phyloP scores from a whole-genome alignment of 2,329 filamentous ascomycete genomes.

The Chaetomiaceae sp. region DNA sequence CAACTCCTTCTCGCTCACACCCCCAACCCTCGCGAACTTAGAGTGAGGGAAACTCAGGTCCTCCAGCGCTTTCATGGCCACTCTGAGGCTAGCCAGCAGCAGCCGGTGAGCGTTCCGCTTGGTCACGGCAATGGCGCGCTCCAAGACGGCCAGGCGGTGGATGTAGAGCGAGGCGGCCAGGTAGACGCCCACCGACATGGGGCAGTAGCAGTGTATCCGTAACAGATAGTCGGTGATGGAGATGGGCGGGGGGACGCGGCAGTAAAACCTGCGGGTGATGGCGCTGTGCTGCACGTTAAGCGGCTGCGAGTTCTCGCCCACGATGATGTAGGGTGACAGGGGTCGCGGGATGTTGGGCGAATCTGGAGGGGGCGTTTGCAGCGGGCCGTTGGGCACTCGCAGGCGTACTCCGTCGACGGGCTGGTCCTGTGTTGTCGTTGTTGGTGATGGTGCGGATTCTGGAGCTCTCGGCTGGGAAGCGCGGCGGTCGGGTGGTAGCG shows the following conservation, averaged over 20 bases:
- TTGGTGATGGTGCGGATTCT: constrained; percentile 3
- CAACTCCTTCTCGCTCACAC: constrained; percentile 77
- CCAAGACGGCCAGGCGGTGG: constrained; percentile 71
- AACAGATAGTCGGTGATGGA: constrained; percentile 77
- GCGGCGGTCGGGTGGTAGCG: not conserved
- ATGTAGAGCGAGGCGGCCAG: constrained; percentile 87
- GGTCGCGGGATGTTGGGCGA: constrained; percentile 17
- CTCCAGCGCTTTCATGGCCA: constrained; percentile 94
- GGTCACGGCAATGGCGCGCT: constrained; percentile 75
- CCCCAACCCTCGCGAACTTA: constrained; percentile 81
- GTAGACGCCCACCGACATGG: constrained; percentile 90
- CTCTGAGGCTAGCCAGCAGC: constrained; percentile 74
- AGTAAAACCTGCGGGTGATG: constrained; percentile 90
- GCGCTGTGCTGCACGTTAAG: constrained; percentile 75
- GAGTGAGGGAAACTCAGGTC: constrained; percentile 83
- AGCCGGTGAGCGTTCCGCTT: constrained; percentile 81
- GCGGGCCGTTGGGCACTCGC: constrained; percentile 25
- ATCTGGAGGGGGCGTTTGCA: constrained; percentile 20
- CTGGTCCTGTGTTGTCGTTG: constrained; percentile 22
- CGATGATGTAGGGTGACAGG: constrained; percentile 53
- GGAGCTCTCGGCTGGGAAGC: no score
- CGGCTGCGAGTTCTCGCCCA: constrained; percentile 67
- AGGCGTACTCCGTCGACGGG: constrained; percentile 54
- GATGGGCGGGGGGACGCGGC: constrained; percentile 79
- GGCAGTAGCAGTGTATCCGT: constrained; percentile 85